Percentiles rank a stretch among this genome's conserved stretches.
These are phyloP conservation scores for Cladophialophora yegresii DNA, from an alignment of 2,329 filamentous ascomycete species.

Conservation along the genomic window DNA sequence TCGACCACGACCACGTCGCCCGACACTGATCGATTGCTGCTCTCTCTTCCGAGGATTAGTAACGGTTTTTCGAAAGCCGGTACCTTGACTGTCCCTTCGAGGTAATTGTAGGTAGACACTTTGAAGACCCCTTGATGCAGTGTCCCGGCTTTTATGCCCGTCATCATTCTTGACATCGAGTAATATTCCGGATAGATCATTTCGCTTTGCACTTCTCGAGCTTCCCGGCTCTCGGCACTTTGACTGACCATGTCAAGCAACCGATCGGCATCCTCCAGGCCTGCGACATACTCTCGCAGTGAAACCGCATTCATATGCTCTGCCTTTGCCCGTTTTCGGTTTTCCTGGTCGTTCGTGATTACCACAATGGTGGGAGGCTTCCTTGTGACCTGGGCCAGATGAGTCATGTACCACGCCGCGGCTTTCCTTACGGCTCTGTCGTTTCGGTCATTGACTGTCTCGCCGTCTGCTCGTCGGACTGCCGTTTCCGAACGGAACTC, in stretches of 20 bases:
- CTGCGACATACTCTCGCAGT: slow-evolving; percentile 75
- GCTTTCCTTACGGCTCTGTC: slow-evolving; percentile 86
- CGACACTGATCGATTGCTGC: slow-evolving; percentile 90
- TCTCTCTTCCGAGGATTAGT: slow-evolving; percentile 85
- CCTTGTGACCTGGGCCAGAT: slow-evolving; percentile 64
- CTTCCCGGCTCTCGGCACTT: slow-evolving; percentile 66
- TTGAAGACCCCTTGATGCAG: slow-evolving; percentile 95
- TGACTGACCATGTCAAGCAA: slow-evolving; percentile 92
- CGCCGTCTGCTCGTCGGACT: slow-evolving; percentile 69
- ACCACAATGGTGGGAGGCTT: slow-evolving; percentile 78
- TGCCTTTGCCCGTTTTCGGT: slow-evolving; percentile 75
- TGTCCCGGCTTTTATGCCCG: slow-evolving; percentile 81
- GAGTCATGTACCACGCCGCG: slow-evolving; percentile 85
- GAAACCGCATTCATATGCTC: slow-evolving; percentile 72
- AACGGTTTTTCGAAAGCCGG: slow-evolving; percentile 87
- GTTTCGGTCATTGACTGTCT: slow-evolving; percentile 95
- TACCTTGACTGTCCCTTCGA: slow-evolving; percentile 89
- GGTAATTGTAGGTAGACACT: slow-evolving; percentile 95
- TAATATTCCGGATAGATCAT: slow-evolving; percentile 88
- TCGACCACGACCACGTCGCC: slow-evolving; percentile 93
- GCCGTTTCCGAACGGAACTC: slow-evolving; percentile 94
- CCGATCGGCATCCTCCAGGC: slow-evolving; percentile 78
- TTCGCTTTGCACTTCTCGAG: slow-evolving; percentile 65
- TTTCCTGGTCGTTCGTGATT: slow-evolving; percentile 90
- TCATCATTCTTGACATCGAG: slow-evolving; percentile 89